Base-by-base conservation (phyloP, 163 green algal species). In the Smithsoniella earleae region DNA sequence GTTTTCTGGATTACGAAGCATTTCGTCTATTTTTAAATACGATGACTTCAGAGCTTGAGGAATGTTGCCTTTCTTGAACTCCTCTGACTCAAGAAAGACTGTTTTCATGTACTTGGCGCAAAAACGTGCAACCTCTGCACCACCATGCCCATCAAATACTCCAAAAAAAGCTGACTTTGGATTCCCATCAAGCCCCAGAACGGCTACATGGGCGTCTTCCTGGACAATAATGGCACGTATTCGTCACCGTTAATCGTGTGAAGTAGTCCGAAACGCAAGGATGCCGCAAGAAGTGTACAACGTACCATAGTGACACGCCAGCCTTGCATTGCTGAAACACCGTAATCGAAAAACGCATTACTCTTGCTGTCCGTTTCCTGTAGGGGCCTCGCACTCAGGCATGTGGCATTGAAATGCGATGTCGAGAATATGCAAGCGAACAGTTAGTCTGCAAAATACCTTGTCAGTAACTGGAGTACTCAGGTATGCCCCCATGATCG, bases 121-220 rank as follows among this genome's bases (percentile, higher is more conserved):
- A 65, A 87, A 92, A 16, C 77, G 66, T 2, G 89, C 88, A 33
- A 93, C 89, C 75, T 94, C 84, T 1, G 86, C 85, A 16, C 89
- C 89, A 28, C 89, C 89, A 43, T 95, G 89, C 1, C 89, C 89
- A 73, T 95, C 89, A 78, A 91, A 91, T 37, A 95, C 78, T 0
- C 77, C 86, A 80, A 94, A 95, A 2, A 91, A 66, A 2, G 75
- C 80, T 1, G 77, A 65, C 3, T 77, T 38, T 2, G 52, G 69
- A 0, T 62, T 28, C 1, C 69, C 33, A 3, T 86, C 77, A n/a
- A 90, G 36, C 2, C 85, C 75, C 37, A 91, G 69, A 27, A 82
- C 72, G 2, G 82, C 66, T 2, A 69, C n/a, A 54, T 92, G 86
- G 1, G 85, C 85, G 64, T 92, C 85, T 74, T 92, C 86, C 87